These are phyloP conservation scores for Neophaeococcomyces mojaviensis DNA, from an alignment of 2,329 filamentous ascomycete genomes.

Conservation along the genomic window DNA sequence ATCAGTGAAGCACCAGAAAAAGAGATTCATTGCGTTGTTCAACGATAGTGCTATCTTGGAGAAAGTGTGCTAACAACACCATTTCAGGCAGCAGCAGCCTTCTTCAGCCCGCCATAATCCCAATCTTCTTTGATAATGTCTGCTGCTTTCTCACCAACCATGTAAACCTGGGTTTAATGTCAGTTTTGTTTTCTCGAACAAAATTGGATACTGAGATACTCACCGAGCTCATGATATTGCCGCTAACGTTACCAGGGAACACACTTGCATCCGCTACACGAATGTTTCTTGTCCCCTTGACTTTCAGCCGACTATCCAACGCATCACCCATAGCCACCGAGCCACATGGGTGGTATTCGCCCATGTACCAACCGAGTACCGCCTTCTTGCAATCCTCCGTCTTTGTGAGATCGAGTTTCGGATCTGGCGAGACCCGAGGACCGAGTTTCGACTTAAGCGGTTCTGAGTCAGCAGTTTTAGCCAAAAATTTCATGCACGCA, in stretches of 20 bases:
- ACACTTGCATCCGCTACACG: slow-evolving; percentile 15
- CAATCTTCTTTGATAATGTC: slow-evolving; percentile 28
- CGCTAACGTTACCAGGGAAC: slow-evolving; percentile 27
- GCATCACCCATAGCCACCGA: slow-evolving; percentile 28
- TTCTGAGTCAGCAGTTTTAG: slow-evolving; percentile 10
- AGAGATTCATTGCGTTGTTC: too few relatives aligned
- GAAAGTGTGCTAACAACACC: not conserved
- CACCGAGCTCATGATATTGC: slow-evolving; percentile 25
- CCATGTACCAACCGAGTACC: slow-evolving; percentile 10
- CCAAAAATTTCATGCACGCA: slow-evolving; percentile 7
- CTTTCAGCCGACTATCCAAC: slow-evolving; percentile 24
- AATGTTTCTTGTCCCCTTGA: slow-evolving; percentile 26
- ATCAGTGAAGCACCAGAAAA: too few relatives aligned
- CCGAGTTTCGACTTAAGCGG: slow-evolving; percentile 13
- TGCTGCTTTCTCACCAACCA: slow-evolving; percentile 28
- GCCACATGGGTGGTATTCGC: slow-evolving; percentile 19
- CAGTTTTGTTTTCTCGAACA: too few relatives aligned
- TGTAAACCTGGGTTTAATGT: slow-evolving; percentile 16
- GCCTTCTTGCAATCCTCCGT: slow-evolving; percentile 8
- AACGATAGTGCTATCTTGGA: too few relatives aligned
- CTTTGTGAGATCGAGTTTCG: slow-evolving; percentile 11
- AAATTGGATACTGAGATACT: too few relatives aligned
- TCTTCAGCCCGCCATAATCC: not conserved
- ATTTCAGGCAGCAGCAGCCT: not conserved
- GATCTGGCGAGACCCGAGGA: slow-evolving; percentile 11